A percentile compares a stretch with the other conserved stretches of the same genome.
phyloP scores from a whole-genome alignment of 163 green algal species.

The Scenedesmus sp. region DNA sequence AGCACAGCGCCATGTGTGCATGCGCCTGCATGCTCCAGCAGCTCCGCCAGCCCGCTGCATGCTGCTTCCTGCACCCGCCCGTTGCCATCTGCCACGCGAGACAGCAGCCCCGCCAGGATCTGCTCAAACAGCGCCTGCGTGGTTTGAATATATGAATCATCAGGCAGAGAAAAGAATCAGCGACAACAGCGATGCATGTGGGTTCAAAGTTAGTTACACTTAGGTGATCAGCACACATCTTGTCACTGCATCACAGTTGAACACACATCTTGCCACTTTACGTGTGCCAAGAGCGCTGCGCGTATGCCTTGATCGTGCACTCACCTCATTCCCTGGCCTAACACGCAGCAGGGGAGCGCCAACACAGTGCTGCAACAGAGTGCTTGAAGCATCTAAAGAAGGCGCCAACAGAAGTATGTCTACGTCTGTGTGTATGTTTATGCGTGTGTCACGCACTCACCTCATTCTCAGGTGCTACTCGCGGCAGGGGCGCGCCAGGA shows the following conservation, averaged over 20 bases:
- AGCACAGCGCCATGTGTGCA: conserved; percentile 52
- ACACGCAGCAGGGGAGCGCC: too few species aligned
- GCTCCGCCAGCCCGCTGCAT: conserved; percentile 81
- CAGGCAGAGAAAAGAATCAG: too few species aligned
- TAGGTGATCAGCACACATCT: too few species aligned
- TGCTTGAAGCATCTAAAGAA: too few species aligned
- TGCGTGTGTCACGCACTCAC: neutral
- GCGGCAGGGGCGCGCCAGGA: conserved; percentile 1
- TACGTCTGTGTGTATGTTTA: neutral
- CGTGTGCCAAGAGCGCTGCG: too few species aligned
- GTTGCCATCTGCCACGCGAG: conserved; percentile 85
- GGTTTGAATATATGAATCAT: neutral
- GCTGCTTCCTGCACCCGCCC: conserved; percentile 93
- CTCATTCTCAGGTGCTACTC: conserved; percentile 30
- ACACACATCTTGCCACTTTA: too few species aligned
- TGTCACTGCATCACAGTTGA: too few species aligned
- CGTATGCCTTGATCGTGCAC: too few species aligned
- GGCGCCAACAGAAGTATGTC: neutral
- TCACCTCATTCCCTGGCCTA: too few species aligned
- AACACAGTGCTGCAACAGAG: too few species aligned
- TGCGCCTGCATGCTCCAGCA: conserved; percentile 75
- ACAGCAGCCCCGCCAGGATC: conserved; percentile 80
- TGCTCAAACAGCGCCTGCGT: conserved; percentile 61
- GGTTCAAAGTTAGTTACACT: too few species aligned
- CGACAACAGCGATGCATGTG: too few species aligned